These are phyloP conservation scores for Hypoxylon cercidicola DNA, from an alignment of 495 filamentous ascomycete genomes.

Conservation along the genomic window DNA sequence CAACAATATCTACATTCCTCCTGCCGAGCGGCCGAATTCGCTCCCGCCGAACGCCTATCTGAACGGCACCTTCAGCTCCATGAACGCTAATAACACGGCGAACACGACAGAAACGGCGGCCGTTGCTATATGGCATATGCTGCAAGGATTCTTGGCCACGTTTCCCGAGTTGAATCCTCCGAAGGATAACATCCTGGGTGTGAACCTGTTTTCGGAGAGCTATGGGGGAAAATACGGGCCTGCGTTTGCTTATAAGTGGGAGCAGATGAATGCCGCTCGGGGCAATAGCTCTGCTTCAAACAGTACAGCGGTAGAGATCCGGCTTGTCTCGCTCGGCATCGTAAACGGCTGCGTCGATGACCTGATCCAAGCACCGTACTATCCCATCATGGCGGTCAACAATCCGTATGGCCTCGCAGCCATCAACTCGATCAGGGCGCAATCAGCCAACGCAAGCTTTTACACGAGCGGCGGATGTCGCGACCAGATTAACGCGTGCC, in stretches of 20 bases:
- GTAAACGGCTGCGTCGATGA: conserved; percentile 83
- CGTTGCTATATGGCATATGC: conserved; percentile 72
- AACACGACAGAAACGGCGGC: conserved; percentile 75
- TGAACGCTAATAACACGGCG: conserved; percentile 61
- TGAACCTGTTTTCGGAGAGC: conserved; percentile 73
- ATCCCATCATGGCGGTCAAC: conserved; percentile 73
- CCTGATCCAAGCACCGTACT: conserved; percentile 72
- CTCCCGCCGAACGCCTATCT: conserved; percentile 49
- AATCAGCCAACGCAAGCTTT: conserved; percentile 54
- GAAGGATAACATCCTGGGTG: conserved; percentile 52
- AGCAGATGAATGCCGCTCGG: conserved; percentile 67
- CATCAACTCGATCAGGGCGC: conserved; percentile 59
- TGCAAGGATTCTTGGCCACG: conserved; percentile 71
- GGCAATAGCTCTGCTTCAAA: conserved; percentile 58
- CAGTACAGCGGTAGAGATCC: conserved; percentile 61
- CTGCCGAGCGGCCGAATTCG: conserved; percentile 43
- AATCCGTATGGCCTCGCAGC: conserved; percentile 80
- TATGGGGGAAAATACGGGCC: conserved; percentile 73
- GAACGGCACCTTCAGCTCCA: conserved; percentile 73
- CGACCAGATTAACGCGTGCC: conserved; percentile 62
- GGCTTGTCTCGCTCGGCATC: conserved; percentile 66
- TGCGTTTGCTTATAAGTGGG: conserved; percentile 69
- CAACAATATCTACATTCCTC: conserved; percentile 46
- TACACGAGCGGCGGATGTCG: conserved; percentile 61
- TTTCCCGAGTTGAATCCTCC: conserved; percentile 75